These are phyloP conservation scores for Xylariaceae sp. DNA, from an alignment of 2,329 filamentous ascomycete species.

Conservation along the genomic window DNA sequence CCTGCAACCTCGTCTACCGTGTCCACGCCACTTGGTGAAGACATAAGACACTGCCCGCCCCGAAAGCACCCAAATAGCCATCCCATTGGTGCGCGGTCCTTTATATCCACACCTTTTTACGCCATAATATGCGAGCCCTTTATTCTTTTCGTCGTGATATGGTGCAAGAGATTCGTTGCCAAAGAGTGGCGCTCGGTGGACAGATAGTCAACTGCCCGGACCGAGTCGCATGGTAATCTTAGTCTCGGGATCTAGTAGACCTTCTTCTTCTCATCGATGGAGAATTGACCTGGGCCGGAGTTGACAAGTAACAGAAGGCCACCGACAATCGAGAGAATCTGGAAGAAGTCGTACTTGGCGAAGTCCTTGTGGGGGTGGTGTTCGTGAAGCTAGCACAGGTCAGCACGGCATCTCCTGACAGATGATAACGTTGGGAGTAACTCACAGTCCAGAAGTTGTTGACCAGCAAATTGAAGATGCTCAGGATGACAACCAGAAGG, in stretches of 20 bases:
- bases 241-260: slow-evolving; percentile 66
- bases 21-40: no score
- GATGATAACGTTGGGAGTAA: slow-evolving; percentile 20
- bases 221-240: no score
- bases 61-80: no score
- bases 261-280: slow-evolving; percentile 99
- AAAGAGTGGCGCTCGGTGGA: no score
- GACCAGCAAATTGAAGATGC: slow-evolving; percentile 92
- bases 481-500: slow-evolving; percentile 90
- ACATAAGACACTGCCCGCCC: no score
- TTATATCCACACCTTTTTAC: no score
- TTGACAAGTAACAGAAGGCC: slow-evolving; percentile 96
- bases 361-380: slow-evolving; percentile 99
- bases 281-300: slow-evolving; percentile 96
- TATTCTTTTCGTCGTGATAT: no score
- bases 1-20: no score
- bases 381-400: slow-evolving; percentile 71
- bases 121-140: no score
- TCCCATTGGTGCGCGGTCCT: no score
- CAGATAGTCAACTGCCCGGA: no score
- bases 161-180: no score
- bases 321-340: slow-evolving; percentile 97
- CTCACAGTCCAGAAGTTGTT: slow-evolving; percentile 99
- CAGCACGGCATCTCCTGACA: slow-evolving; percentile 20
- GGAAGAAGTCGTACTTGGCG: slow-evolving; percentile 99